Conservation (phyloP, 2,329 filamentous ascomycete species). For the Penicillium capsulatum region DNA sequence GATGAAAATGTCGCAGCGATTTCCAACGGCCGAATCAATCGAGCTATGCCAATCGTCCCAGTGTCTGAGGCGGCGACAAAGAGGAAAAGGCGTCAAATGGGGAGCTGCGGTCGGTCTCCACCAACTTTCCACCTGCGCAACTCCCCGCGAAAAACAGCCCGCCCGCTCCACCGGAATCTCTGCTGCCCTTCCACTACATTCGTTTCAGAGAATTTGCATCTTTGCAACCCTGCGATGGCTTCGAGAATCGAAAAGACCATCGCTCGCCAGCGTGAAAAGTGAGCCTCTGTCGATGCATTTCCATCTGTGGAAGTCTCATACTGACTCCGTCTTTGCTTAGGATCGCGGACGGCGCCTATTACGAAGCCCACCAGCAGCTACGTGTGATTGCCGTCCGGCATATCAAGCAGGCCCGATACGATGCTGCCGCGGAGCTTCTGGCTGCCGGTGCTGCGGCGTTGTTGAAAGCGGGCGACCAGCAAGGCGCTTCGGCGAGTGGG, state of each 20-base stretch:
- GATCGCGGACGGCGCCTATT: slow-evolving; percentile 87
- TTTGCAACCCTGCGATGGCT: slow-evolving; percentile 30
- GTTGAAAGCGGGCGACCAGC: slow-evolving; percentile 58
- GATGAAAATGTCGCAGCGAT: too few relatives aligned
- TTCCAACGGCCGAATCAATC: too few relatives aligned
- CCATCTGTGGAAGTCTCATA: slow-evolving; percentile 1
- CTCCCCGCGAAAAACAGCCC: slow-evolving; percentile 15
- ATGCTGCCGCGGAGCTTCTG: slow-evolving; percentile 80
- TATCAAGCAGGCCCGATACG: slow-evolving; percentile 80
- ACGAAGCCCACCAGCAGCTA: slow-evolving; percentile 98
- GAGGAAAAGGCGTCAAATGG: slow-evolving; percentile 5
- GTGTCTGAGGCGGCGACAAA: slow-evolving; percentile 1
- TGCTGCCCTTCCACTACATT: background rate
- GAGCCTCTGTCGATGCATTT: slow-evolving; percentile 18
- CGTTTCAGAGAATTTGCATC: too few relatives aligned
- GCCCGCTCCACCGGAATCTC: slow-evolving; percentile 6
- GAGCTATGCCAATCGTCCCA: too few relatives aligned
- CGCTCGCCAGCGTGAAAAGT: slow-evolving; percentile 74
- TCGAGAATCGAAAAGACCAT: slow-evolving; percentile 64
- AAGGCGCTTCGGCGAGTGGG: slow-evolving; percentile 88
- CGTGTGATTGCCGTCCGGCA: slow-evolving; percentile 92
- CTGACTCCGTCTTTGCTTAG: slow-evolving; percentile 42
- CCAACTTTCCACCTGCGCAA: slow-evolving; percentile 12
- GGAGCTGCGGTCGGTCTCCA: slow-evolving; percentile 16
- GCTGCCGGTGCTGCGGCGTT: slow-evolving; percentile 78